phyloP scores from a whole-genome alignment of 83 land plant genomes.

The Thuja plicata region DNA sequence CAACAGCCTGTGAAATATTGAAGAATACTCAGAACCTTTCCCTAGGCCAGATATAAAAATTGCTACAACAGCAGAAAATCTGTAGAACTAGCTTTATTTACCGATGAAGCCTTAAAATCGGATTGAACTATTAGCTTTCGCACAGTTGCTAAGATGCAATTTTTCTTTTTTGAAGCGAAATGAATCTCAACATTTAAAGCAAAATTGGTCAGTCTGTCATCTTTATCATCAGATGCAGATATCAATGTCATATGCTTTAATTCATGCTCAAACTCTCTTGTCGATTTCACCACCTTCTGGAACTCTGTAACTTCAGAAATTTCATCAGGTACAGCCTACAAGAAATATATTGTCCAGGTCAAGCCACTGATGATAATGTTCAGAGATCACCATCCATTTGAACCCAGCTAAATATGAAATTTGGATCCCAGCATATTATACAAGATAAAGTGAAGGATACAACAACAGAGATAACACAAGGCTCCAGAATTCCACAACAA shows the following conservation, averaged over 20 bases:
- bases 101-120: slow-evolving; percentile 51
- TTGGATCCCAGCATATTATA: neutral
- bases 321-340: slow-evolving; percentile 79
- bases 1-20: slow-evolving; percentile 12
- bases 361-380: neutral
- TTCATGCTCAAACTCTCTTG: slow-evolving; percentile 63
- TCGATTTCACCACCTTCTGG: slow-evolving; percentile 46
- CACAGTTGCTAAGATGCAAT: slow-evolving; percentile 68
- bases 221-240: slow-evolving; percentile 48
- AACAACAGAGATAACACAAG: neutral
- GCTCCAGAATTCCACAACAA: neutral
- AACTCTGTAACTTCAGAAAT: slow-evolving; percentile 70
- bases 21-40: neutral
- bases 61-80: neutral
- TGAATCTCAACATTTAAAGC: slow-evolving; percentile 84
- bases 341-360: neutral
- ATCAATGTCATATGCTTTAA: slow-evolving; percentile 62
- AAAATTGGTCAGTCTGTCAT: slow-evolving; percentile 60
- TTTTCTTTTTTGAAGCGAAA: slow-evolving; percentile 79
- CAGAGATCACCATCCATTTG: neutral
- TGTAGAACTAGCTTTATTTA: slow-evolving; percentile 21
- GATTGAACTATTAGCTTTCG: slow-evolving; percentile 54
- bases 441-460: neutral
- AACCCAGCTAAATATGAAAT: neutral
- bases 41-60: neutral